A percentile compares a stretch with the other conserved stretches of the same genome.
phyloP scores from a whole-genome alignment of 1,284 basidiomycete species.

The Irpex sp. region DNA sequence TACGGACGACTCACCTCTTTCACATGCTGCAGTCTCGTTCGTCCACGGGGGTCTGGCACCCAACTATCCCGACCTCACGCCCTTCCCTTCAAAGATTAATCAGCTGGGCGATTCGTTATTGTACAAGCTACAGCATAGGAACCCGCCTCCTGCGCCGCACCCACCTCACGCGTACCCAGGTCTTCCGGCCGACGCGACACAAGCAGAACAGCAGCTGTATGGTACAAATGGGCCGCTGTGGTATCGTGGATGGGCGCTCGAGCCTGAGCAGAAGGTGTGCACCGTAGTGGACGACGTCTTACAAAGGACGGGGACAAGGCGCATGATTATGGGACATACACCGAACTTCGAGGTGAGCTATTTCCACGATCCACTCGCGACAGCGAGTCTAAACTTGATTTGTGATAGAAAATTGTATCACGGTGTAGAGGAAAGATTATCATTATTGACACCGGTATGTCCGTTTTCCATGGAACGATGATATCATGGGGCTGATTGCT shows the following conservation, averaged over 20 bases:
- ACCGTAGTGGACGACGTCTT: conserved; percentile 66
- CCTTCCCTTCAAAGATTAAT: conserved; percentile 83
- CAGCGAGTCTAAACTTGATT: conserved; percentile 3
- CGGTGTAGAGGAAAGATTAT: conserved; percentile 85
- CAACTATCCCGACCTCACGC: conserved; percentile 63
- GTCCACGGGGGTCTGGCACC: conserved; percentile 87
- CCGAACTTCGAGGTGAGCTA: conserved; percentile 72
- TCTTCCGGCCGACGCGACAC: conserved; percentile 62
- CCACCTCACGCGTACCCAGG: conserved; percentile 80
- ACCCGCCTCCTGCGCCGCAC: conserved; percentile 67
- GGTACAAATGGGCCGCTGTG: conserved; percentile 78
- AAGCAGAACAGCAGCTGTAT: conserved; percentile 71
- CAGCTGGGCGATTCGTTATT: conserved; percentile 64
- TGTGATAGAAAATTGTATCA: conserved; percentile 63
- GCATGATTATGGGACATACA: conserved; percentile 95
- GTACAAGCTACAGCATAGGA: conserved; percentile 54
- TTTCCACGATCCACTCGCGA: not conserved
- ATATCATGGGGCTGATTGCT: not conserved
- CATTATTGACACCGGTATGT: conserved; percentile 81
- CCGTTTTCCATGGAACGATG: not conserved
- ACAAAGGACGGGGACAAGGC: conserved; percentile 69
- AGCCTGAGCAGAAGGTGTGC: conserved; percentile 69
- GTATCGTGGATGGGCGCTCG: conserved; percentile 88
- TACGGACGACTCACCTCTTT: conserved; percentile 46
- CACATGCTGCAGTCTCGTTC: conserved; percentile 79